Evolutionary conservation across 306 rosid genomes (phyloP).

Genomic region (Canavalia ensiformis): DNA sequence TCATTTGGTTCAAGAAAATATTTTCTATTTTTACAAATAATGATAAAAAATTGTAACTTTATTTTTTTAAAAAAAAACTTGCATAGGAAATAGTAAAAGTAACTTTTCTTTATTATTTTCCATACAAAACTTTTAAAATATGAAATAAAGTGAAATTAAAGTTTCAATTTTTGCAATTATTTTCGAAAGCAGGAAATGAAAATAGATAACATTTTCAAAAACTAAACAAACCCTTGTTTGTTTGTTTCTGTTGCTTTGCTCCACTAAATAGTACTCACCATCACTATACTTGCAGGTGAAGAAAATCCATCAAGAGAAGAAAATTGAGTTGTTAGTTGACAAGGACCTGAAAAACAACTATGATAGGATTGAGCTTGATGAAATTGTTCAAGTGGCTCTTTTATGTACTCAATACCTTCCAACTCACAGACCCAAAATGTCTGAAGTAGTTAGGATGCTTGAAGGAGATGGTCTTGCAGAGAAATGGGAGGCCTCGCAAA

Average conservation of each 20-base stretch:
- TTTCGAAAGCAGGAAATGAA: no score
- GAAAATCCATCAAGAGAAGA: constrained; percentile 90
- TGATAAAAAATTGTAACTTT: no score
- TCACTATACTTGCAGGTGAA: constrained; percentile 69
- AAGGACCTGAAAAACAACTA: constrained; percentile 74
- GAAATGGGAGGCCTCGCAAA: constrained; percentile 96
- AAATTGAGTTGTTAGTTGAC: constrained; percentile 81
- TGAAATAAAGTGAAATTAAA: no score
- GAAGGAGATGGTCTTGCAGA: constrained; percentile 99
- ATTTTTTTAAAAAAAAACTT: no score
- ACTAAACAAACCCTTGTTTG: background rate
- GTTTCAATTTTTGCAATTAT: no score
- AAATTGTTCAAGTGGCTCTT: constrained; percentile 88
- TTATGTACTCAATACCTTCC: constrained; percentile 90
- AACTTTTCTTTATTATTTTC: no score
- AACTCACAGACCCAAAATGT: constrained; percentile 88
- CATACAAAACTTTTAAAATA: no score
- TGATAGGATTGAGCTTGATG: constrained; percentile 88
- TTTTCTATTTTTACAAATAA: no score
- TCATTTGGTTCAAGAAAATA: background rate
- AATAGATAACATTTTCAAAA: no score
- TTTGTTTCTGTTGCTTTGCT: constrained; percentile 11
- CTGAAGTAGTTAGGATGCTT: constrained; percentile 96
- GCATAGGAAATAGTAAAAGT: no score
- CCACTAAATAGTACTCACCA: background rate